These are phyloP conservation scores for Diaporthe sp. DNA, from an alignment of 2,329 filamentous ascomycete genomes.

Conservation along the genomic window DNA sequence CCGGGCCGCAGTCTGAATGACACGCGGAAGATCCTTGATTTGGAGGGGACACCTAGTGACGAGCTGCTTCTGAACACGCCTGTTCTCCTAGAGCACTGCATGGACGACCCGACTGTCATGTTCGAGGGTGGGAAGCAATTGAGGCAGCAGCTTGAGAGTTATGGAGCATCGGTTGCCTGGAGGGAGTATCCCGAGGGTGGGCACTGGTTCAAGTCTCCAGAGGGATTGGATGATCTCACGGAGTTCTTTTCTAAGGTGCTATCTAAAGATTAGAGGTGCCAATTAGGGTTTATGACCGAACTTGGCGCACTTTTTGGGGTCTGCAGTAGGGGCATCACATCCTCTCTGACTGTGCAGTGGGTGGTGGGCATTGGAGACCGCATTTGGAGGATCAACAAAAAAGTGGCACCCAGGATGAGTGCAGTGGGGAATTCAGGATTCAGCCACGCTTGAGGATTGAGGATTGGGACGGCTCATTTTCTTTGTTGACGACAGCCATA, in stretches of 20 bases:
- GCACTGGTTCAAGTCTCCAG: slow-evolving; percentile 59
- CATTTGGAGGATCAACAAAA: background rate
- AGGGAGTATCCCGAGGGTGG: slow-evolving; percentile 57
- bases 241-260: slow-evolving; percentile 49
- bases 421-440: background rate
- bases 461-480: background rate
- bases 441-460: background rate
- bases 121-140: slow-evolving; percentile 53
- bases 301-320: background rate
- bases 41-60: slow-evolving; percentile 47
- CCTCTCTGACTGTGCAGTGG: background rate
- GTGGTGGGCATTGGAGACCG: background rate
- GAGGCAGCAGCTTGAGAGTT: slow-evolving; percentile 49
- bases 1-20: slow-evolving; percentile 39
- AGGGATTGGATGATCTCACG: slow-evolving; percentile 58
- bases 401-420: background rate
- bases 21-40: slow-evolving; percentile 50
- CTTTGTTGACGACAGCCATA: background rate
- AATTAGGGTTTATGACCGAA: background rate
- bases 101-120: slow-evolving; percentile 58
- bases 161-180: slow-evolving; percentile 55
- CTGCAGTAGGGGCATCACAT: background rate
- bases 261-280: background rate
- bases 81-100: slow-evolving; percentile 60
- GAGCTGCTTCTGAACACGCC: slow-evolving; percentile 57